Conservation (phyloP, 345 rosid species). For the Pistacia vera region DNA sequence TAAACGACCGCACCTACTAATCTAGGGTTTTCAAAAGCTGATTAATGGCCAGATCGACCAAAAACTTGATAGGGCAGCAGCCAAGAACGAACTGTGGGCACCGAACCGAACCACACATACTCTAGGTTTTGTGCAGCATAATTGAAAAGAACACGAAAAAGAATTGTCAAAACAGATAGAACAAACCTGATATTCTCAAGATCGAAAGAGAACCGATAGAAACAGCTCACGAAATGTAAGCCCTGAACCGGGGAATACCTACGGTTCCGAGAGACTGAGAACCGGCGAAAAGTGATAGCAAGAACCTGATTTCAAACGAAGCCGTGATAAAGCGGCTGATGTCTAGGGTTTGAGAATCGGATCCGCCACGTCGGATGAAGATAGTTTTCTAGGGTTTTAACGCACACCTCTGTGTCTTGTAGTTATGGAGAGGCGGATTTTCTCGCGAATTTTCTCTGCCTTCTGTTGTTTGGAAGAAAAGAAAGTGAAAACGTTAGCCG, state of each 20-base stretch:
- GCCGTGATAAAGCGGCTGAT: background rate
- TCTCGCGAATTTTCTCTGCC: slow-evolving; percentile 15
- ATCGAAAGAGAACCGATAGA: background rate
- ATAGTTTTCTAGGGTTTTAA: background rate
- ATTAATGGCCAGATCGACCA: background rate
- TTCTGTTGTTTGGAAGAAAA: slow-evolving; percentile 29
- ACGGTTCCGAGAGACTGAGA: background rate
- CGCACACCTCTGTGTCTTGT: background rate
- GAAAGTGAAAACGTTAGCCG: slow-evolving; percentile 45
- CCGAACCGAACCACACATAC: slow-evolving; percentile 9
- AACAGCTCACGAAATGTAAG: slow-evolving; percentile 4
- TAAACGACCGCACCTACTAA: background rate
- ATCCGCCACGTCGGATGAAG: background rate
- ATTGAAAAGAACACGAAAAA: background rate
- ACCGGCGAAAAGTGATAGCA: background rate
- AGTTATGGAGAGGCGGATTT: slow-evolving; percentile 3
- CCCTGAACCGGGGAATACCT: background rate
- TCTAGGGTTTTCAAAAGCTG: background rate
- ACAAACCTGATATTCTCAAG: background rate
- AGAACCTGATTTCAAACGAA: background rate
- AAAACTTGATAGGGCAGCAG: background rate
- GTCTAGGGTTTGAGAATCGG: slow-evolving; percentile 1
- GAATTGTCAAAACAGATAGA: background rate
- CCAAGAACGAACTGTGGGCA: background rate
- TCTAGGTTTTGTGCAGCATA: slow-evolving; percentile 13